phyloP scores from a whole-genome alignment of 495 filamentous ascomycete species.

The Xylaria sp. region DNA sequence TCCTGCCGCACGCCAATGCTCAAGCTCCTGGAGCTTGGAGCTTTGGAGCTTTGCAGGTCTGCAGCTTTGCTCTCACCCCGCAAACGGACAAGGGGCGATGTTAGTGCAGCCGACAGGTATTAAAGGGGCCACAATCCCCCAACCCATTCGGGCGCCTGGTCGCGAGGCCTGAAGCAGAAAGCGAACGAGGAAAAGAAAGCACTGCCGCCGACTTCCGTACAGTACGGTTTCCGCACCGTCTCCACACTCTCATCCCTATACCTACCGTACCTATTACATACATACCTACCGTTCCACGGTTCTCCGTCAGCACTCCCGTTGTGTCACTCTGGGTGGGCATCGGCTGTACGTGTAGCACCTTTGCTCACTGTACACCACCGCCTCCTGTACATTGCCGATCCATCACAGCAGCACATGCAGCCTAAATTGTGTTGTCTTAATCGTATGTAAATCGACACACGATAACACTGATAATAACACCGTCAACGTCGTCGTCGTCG shows the following conservation, averaged over 20 bases:
- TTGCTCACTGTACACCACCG: background rate
- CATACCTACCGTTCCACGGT: background rate
- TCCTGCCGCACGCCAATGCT: background rate
- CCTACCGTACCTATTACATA: no score
- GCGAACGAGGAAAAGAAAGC: background rate
- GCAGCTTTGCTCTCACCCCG: constrained; percentile 27
- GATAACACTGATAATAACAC: background rate
- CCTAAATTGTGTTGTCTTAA: background rate
- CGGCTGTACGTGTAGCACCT: constrained; percentile 6
- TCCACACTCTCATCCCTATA: background rate
- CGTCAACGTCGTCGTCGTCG: no score
- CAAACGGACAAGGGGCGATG: constrained; percentile 31
- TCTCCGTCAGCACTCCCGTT: background rate
- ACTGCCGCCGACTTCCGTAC: constrained; percentile 6
- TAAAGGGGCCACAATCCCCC: constrained; percentile 29
- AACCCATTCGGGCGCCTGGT: constrained; percentile 15
- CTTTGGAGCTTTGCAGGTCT: background rate
- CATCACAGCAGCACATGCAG: background rate
- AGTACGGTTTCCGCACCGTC: background rate
- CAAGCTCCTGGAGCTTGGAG: no score
- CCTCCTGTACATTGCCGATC: background rate
- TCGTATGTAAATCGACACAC: background rate
- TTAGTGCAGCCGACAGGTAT: constrained; percentile 28
- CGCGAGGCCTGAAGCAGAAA: constrained; percentile 20
- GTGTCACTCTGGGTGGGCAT: background rate